These are phyloP conservation scores for Ophiostoma perfectum DNA, from an alignment of 2,329 filamentous ascomycete genomes.

Conservation along the genomic window DNA sequence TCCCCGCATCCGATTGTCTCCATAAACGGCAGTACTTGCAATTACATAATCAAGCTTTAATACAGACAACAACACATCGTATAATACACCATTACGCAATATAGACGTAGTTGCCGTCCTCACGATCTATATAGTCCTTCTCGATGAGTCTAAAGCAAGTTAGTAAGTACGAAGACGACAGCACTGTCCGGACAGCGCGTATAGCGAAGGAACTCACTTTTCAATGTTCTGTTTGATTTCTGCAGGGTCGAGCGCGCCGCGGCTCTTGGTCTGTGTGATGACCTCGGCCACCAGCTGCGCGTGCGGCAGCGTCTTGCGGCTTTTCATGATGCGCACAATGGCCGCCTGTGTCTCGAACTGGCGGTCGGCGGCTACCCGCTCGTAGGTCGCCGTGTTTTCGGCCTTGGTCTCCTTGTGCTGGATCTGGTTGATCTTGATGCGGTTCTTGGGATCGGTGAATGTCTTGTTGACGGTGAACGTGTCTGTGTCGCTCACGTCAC, in stretches of 20 bases:
- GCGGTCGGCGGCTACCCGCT: slow-evolving; percentile 79
- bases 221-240: slow-evolving; percentile 98
- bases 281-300: slow-evolving; percentile 85
- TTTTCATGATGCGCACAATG: slow-evolving; percentile 96
- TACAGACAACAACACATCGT: not conserved
- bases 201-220: slow-evolving; percentile 53
- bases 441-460: slow-evolving; percentile 64
- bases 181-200: not conserved
- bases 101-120: slow-evolving; percentile 66
- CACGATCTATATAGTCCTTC: slow-evolving; percentile 85
- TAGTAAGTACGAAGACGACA: slow-evolving; percentile 17
- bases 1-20: not conserved
- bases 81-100: slow-evolving; percentile 45
- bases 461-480: slow-evolving; percentile 74
- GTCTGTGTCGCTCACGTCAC: slow-evolving; percentile 72
- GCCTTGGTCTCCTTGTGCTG: slow-evolving; percentile 93
- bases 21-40: not conserved
- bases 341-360: slow-evolving; percentile 97
- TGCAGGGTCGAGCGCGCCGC: slow-evolving; percentile 75
- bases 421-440: slow-evolving; percentile 98
- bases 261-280: slow-evolving; percentile 79
- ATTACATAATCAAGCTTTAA: not conserved
- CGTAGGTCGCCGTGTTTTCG: slow-evolving; percentile 91
- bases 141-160: slow-evolving; percentile 64
- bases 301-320: slow-evolving; percentile 78